Conservation (phyloP, 495 filamentous ascomycete species). For the Podospora pseudoanserina region DNA sequence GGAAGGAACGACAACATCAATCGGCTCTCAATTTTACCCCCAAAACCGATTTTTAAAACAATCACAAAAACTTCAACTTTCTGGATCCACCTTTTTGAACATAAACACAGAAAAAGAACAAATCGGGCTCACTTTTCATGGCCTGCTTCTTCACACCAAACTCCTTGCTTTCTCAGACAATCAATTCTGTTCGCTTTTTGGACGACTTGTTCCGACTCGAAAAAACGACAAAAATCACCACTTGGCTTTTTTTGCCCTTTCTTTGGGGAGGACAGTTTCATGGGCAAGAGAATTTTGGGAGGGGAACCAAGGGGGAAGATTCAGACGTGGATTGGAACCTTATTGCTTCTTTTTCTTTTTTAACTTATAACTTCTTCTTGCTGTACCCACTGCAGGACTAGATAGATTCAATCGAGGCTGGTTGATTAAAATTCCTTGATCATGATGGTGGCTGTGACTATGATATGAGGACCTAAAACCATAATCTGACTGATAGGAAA, state of each 20-base stretch:
- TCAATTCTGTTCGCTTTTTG: background rate
- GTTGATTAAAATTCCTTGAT: background rate
- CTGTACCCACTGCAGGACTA: constrained; percentile 1
- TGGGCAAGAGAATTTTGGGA: background rate
- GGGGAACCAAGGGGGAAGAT: background rate
- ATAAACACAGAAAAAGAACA: background rate
- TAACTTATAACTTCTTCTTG: background rate
- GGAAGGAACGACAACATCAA: background rate
- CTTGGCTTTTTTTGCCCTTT: background rate
- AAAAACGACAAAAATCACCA: background rate
- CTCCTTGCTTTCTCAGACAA: background rate
- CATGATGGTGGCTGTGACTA: background rate
- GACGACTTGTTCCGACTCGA: background rate
- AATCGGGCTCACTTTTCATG: background rate
- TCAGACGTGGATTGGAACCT: background rate
- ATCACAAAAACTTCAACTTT: background rate
- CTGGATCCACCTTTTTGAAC: background rate
- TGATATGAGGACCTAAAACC: background rate
- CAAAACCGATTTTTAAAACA: background rate
- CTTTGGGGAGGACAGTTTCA: background rate
- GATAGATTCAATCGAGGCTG: constrained; percentile 5
- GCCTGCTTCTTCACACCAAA: background rate
- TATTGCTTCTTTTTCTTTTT: constrained; percentile 1
- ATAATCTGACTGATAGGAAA: background rate
- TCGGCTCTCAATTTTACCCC: background rate